A percentile compares a stretch with the other conserved stretches of the same genome.
These are phyloP conservation scores for Aspergillus haitiensis DNA, from an alignment of 495 filamentous ascomycete genomes.

Conservation along the genomic window DNA sequence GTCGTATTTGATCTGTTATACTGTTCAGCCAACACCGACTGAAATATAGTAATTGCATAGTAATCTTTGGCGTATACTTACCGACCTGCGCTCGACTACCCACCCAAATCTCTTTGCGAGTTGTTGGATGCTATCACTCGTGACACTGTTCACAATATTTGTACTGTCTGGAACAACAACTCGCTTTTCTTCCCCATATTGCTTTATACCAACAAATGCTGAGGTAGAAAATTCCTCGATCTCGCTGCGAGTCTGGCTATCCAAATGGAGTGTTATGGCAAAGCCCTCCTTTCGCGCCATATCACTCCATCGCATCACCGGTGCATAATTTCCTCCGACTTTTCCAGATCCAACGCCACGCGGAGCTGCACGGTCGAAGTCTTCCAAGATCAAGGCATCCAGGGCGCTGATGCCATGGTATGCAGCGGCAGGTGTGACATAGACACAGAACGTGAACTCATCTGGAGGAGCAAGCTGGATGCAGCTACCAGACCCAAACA, in stretches of 20 bases:
- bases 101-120: no score
- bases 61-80: no score
- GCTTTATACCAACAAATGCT: constrained; percentile 47
- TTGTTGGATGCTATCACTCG: no score
- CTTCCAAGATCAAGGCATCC: constrained; percentile 47
- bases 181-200: background rate
- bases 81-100: no score
- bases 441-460: constrained; percentile 45
- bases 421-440: constrained; percentile 38
- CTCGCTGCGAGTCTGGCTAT: constrained; percentile 41
- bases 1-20: constrained; percentile 59
- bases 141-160: no score
- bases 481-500: constrained; percentile 40
- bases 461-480: constrained; percentile 33
- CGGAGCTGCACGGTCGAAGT: constrained; percentile 52
- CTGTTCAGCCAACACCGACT: no score
- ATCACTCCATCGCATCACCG: constrained; percentile 43
- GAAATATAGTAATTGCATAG: no score
- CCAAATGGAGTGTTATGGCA: constrained; percentile 49
- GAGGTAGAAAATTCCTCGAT: constrained; percentile 51
- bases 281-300: constrained; percentile 43
- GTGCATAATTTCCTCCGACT: constrained; percentile 53
- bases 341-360: constrained; percentile 46
- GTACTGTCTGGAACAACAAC: no score
- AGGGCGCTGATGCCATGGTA: constrained; percentile 41